These are phyloP conservation scores for Tylopilus intermedius DNA, from an alignment of 768 basidiomycete genomes.

Conservation along the genomic window DNA sequence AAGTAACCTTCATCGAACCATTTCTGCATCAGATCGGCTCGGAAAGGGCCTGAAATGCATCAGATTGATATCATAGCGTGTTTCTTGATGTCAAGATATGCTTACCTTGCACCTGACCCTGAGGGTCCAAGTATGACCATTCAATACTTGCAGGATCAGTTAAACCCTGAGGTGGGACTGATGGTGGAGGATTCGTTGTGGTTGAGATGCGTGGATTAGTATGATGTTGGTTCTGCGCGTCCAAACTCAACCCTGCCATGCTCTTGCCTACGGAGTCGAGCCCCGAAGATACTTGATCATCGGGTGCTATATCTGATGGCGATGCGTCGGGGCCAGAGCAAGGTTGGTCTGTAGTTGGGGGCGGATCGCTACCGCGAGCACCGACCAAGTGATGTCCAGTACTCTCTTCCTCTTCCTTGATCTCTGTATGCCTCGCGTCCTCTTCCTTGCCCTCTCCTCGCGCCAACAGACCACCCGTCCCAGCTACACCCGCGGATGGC, in stretches of 20 bases:
- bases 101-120: constrained; percentile 86
- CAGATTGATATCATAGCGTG: neutral
- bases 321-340: constrained; percentile 11
- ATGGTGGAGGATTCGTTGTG: constrained; percentile 12
- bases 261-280: constrained; percentile 6
- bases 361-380: constrained; percentile 8
- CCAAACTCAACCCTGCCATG: constrained; percentile 17
- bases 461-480: constrained; percentile 33
- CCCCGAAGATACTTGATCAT: constrained; percentile 9
- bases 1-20: constrained; percentile 94
- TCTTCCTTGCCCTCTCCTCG: constrained; percentile 38
- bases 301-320: constrained; percentile 1
- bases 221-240: constrained; percentile 6
- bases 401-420: constrained; percentile 57
- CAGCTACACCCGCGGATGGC: constrained; percentile 51
- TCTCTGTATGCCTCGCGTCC: constrained; percentile 42
- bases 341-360: constrained; percentile 7
- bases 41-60: constrained; percentile 69
- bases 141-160: constrained; percentile 58
- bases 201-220: constrained; percentile 5
- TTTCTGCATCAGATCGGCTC: constrained; percentile 86
- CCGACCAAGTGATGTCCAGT: constrained; percentile 1
- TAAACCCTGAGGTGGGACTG: constrained; percentile 42
- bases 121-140: constrained; percentile 92
- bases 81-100: neutral